A percentile compares a stretch with the other conserved stretches of the same genome.
Conservation (phyloP, 2,329 filamentous ascomycete species). For the Helminthosporium solani region DNA sequence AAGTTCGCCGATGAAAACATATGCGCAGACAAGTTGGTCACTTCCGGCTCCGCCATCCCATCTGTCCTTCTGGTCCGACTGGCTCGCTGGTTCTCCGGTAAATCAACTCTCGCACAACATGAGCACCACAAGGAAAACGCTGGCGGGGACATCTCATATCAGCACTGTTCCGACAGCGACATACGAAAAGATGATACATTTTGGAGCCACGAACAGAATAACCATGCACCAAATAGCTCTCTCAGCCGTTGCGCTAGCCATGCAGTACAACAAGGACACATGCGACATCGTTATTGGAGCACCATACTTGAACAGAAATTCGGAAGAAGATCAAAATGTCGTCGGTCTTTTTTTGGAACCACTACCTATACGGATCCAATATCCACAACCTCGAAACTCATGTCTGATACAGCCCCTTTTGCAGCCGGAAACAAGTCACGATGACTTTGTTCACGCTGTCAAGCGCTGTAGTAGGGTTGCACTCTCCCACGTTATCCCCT, state of each 20-base stretch:
- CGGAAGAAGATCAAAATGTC: not conserved
- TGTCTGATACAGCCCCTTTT: too few relatives aligned
- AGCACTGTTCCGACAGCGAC: not conserved
- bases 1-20: not conserved
- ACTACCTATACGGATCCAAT: constrained; percentile 3
- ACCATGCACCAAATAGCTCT: constrained; percentile 5
- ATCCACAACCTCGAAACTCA: not conserved
- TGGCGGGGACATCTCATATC: not conserved
- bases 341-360: constrained; percentile 7
- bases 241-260: not conserved
- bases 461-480: not conserved
- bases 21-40: not conserved
- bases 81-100: constrained; percentile 1
- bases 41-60: constrained; percentile 5
- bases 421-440: not conserved
- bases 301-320: constrained; percentile 1
- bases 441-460: not conserved
- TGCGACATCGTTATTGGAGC: constrained; percentile 2
- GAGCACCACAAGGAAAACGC: constrained; percentile 1
- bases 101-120: not conserved
- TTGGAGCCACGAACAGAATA: not conserved
- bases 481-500: not conserved
- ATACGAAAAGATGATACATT: not conserved
- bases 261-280: not conserved
- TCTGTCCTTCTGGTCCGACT: constrained; percentile 10